phyloP scores from a whole-genome alignment of 768 basidiomycete genomes.

The Phlegmacium glaucopus region DNA sequence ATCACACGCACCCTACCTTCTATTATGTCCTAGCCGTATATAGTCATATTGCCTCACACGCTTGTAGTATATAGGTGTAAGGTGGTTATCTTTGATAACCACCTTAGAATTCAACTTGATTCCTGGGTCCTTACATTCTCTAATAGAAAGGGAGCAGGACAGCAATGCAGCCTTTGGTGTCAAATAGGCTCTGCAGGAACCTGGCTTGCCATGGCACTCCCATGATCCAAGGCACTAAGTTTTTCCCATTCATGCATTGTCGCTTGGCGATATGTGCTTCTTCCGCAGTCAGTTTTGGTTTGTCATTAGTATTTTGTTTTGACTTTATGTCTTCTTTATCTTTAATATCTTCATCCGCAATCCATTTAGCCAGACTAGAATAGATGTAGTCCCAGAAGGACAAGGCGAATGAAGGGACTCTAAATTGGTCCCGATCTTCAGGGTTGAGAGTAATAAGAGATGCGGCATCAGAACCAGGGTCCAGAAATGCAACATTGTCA shows the following conservation, averaged over 20 bases:
- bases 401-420: neutral
- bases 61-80: too few relatives aligned
- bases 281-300: neutral
- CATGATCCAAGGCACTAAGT: neutral
- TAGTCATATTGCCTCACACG: too few relatives aligned
- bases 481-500: neutral
- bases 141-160: conserved; percentile 24
- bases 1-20: neutral
- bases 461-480: conserved; percentile 7
- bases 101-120: too few relatives aligned
- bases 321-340: too few relatives aligned
- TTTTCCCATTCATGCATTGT: neutral
- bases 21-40: too few relatives aligned
- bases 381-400: neutral
- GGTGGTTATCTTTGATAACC: too few relatives aligned
- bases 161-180: conserved; percentile 8
- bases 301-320: neutral
- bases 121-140: too few relatives aligned
- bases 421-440: neutral
- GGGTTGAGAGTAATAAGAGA: conserved; percentile 8
- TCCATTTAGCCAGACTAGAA: neutral
- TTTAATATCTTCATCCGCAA: neutral
- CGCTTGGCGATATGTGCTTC: neutral
- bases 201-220: neutral
- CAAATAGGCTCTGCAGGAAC: neutral